A percentile compares a stretch with the other conserved stretches of the same genome.
These are phyloP conservation scores for Lecanoromycetidae sp. DNA, from an alignment of 2,329 filamentous ascomycete genomes.

Conservation along the genomic window DNA sequence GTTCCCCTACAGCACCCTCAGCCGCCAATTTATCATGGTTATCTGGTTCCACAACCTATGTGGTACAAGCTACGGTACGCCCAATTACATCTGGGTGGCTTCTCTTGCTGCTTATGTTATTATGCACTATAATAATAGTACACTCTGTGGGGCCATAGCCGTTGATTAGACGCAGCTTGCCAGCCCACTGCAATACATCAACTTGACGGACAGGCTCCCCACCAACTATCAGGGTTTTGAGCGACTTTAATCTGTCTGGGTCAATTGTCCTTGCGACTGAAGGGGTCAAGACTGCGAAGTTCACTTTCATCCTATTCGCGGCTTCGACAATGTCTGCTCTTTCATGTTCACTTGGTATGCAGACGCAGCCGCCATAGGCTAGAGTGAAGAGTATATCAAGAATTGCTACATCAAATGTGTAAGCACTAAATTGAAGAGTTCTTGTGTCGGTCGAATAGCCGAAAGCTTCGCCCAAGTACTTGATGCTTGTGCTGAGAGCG, in stretches of 20 bases:
- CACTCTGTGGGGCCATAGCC: constrained; percentile 20
- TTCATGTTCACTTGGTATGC: constrained; percentile 12
- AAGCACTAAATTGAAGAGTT: constrained; percentile 34
- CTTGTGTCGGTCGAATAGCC: constrained; percentile 22
- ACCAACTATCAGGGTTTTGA: constrained; percentile 17
- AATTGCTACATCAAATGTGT: constrained; percentile 21
- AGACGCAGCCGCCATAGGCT: constrained; percentile 14
- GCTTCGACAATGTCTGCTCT: constrained; percentile 14
- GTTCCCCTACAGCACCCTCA: constrained; percentile 18
- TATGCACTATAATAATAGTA: background rate
- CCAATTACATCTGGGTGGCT: background rate
- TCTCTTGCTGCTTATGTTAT: background rate
- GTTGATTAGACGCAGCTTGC: constrained; percentile 12
- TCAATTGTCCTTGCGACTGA: constrained; percentile 18
- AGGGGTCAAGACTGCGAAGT: constrained; percentile 19
- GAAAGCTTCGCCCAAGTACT: background rate
- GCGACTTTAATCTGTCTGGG: constrained; percentile 11
- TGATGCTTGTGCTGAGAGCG: constrained; percentile 2
- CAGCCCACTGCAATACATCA: constrained; percentile 14
- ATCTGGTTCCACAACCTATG: constrained; percentile 11
- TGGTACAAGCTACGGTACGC: background rate
- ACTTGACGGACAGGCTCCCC: constrained; percentile 18
- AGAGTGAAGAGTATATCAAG: constrained; percentile 13
- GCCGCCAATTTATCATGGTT: constrained; percentile 13
- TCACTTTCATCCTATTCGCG: constrained; percentile 15